Evolutionary conservation across 2,329 filamentous ascomycete species (phyloP), one percentile per base, ranked within the genome.

Genomic region (Beauveria brongniartii): DNA sequence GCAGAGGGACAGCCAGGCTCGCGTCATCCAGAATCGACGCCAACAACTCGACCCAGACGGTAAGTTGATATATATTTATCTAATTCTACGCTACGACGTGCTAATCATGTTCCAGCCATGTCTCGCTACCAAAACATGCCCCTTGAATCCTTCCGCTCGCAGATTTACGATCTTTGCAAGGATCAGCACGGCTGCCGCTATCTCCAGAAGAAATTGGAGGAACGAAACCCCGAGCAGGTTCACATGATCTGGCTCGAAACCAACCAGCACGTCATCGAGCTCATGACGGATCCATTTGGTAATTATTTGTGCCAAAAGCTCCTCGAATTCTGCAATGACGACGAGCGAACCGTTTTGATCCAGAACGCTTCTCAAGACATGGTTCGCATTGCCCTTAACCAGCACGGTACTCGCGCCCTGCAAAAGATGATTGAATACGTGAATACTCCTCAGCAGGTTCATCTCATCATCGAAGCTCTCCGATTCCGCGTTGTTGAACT

Each of bases 401-500:
- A 97, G 77, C 94, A 99, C 73, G 94, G 94, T 67, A 99, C 94
- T 62, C 87, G 94, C 59, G 94, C 94, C 64, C 78, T 99, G 62
- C 94, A 99, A 78, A 99, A 97, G 82, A 99, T 99, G 94, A 99
- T 99, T 66, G 94, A 99, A 76, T 95, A 91, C 72, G 90, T 99
- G 69, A 90, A 88, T 57, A 95, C 91, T 28, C 82, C 86, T 3
- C 86, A 89, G 69, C 94, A 99, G 76, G 89, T 93, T 55, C 82
- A 89, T 67, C 88, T 91, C 66, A 94, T 99, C 72, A 96, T 96
- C 66, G 81, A 89, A 59, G 91, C 94, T 16, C 82, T 99, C 55
- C 84, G 87, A 65, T 82, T 86, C 71, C 86, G 90, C 63, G 94
- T 99, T 54, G 94, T 99, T 22, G 89, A 94, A 68, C 83, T 99